Percentiles rank a stretch among this genome's conserved stretches.
These are phyloP conservation scores for Candida corydali DNA, from an alignment of 805 yeast genomes.

Conservation along the genomic window DNA sequence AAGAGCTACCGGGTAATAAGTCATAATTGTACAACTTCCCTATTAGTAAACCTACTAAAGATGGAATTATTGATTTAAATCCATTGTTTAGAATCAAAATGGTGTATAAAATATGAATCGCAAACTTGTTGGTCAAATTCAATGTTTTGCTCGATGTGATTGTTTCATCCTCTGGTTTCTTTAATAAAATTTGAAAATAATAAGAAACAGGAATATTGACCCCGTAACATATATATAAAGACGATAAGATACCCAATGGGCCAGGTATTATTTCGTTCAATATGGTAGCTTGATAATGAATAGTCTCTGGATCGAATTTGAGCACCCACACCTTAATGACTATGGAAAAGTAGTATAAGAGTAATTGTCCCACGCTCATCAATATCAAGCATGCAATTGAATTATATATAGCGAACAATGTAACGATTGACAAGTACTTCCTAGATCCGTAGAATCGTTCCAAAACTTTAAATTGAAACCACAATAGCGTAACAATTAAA, in stretches of 20 bases:
- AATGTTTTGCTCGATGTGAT: constrained; percentile 14
- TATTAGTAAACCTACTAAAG: constrained; percentile 32
- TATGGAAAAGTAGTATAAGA: constrained; percentile 11
- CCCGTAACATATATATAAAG: constrained; percentile 37
- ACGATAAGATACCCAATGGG: constrained; percentile 37
- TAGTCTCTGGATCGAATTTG: not conserved
- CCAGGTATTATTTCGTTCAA: constrained; percentile 36
- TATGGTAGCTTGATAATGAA: constrained; percentile 20
- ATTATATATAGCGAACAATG: constrained; percentile 46
- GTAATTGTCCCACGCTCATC: constrained; percentile 41
- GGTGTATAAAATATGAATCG: constrained; percentile 33
- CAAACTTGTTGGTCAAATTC: constrained; percentile 34
- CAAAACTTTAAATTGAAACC: constrained; percentile 50
- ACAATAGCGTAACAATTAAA: constrained; percentile 38
- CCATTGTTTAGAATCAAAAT: constrained; percentile 38
- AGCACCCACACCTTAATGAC: constrained; percentile 8
- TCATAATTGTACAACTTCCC: constrained; percentile 34
- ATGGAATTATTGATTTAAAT: constrained; percentile 29
- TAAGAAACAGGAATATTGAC: constrained; percentile 30
- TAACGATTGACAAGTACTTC: constrained; percentile 46
- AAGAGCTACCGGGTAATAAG: constrained; percentile 32
- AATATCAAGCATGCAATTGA: constrained; percentile 32
- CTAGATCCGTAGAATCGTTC: constrained; percentile 58
- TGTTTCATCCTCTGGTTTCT: constrained; percentile 14
- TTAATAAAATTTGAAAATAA: constrained; percentile 28